These are phyloP conservation scores for Monosporascus sp. DNA, from an alignment of 2,329 filamentous ascomycete species.

Conservation along the genomic window DNA sequence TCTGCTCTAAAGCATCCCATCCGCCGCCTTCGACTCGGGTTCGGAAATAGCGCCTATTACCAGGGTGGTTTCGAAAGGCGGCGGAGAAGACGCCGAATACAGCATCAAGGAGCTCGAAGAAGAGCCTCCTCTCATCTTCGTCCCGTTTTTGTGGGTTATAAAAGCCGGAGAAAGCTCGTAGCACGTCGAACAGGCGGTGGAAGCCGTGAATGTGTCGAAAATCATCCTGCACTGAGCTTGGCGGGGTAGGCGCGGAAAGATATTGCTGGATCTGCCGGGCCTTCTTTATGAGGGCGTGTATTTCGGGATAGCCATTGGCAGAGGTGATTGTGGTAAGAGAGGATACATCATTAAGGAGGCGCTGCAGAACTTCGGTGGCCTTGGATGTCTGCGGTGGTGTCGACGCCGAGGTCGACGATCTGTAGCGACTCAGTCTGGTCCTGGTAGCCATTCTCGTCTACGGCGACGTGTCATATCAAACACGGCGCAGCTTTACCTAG, in stretches of 20 bases:
- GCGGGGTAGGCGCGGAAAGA: constrained; percentile 42
- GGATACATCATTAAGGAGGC: constrained; percentile 45
- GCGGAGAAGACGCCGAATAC: constrained; percentile 72
- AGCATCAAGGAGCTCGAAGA: constrained; percentile 66
- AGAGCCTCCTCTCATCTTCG: constrained; percentile 56
- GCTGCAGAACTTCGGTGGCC: constrained; percentile 54
- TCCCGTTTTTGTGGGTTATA: constrained; percentile 64
- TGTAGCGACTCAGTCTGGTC: constrained; percentile 53
- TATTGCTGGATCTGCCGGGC: constrained; percentile 64
- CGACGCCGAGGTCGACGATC: constrained; percentile 61
- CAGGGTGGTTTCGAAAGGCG: constrained; percentile 71
- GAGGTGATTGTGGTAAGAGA: constrained; percentile 28
- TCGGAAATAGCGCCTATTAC: constrained; percentile 84
- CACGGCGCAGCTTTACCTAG: constrained; percentile 13
- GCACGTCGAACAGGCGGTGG: constrained; percentile 62
- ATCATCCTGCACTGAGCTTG: constrained; percentile 62
- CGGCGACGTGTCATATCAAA: constrained; percentile 20
- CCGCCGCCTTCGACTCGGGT: constrained; percentile 71
- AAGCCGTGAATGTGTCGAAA: constrained; percentile 81
- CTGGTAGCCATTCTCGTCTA: constrained; percentile 31
- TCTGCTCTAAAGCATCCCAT: constrained; percentile 71
- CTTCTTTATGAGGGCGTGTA: constrained; percentile 45
- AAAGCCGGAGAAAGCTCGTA: constrained; percentile 68
- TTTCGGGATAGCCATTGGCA: constrained; percentile 42
- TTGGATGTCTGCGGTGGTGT: constrained; percentile 52